Evolutionary conservation across 768 basidiomycete species (phyloP), one percentile per base, ranked within the genome.

Genomic region (Gyrodon lividus): DNA sequence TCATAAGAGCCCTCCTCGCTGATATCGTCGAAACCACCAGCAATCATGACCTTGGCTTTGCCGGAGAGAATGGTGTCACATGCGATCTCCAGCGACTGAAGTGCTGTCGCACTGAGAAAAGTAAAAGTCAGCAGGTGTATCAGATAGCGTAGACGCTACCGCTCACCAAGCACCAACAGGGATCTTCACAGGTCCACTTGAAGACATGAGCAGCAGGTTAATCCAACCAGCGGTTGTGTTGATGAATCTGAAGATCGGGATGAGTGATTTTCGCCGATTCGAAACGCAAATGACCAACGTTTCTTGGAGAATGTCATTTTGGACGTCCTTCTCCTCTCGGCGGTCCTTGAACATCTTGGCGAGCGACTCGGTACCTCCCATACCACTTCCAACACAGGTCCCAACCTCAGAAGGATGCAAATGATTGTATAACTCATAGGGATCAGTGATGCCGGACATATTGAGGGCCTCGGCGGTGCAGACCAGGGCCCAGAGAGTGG

Each of bases 141-240:
- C 4, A 17, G 4, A 22, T 34, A 28, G 43, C 31, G 33, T n/a
- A 20, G 20, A 47, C 4, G 14, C 38, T 38, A 22, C 1, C 2
- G 68, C 84, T 63, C 66, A 92, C 92, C 97, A 99, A 53, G 97
- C 97, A 52, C 97, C 97, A 53, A 99, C 97, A 46, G 97, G 97
- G 62, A 98, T 97, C 77, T 99, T 99, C 70, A 99, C 89, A 3
- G 97, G 97, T 40, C 97, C 97, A 60, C 90, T 92, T 2, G 97
- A 96, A 0, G 97, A 99, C 71, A 99, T 74, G 3, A 99, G 79
- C 14, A 99, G 77, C 26, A 99, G 70, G 70, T 99, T 98, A 64
- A 98, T 80, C 97, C 97, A 99, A 41, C 96, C 96, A 51, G 96
- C 95, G 38, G 94, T 94, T 3, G 94, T 98, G 72, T 98, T 99